A percentile compares a stretch with the other conserved stretches of the same genome.
Evolutionary conservation across 2,329 filamentous ascomycete genomes (phyloP).

Genomic region (Venturia pyrina): DNA sequence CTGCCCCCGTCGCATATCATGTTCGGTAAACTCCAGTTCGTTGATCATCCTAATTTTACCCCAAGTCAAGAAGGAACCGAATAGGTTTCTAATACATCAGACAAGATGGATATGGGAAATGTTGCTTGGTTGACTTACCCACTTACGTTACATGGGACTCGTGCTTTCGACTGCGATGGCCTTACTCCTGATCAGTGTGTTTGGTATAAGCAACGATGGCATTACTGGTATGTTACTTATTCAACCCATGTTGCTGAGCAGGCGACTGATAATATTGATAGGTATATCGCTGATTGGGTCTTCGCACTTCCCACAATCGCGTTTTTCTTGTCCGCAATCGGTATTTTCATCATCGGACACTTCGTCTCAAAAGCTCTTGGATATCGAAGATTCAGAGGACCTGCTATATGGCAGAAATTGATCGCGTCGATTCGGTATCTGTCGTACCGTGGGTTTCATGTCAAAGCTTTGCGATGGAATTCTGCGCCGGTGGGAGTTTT

Average conservation of each 20-base stretch:
- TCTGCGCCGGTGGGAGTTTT: slow-evolving; percentile 21
- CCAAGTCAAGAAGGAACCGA: neutral
- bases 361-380: slow-evolving; percentile 24
- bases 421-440: slow-evolving; percentile 20
- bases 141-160: slow-evolving; percentile 16
- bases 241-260: neutral
- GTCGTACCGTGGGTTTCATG: slow-evolving; percentile 21
- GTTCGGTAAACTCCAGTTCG: no score
- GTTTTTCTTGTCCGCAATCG: slow-evolving; percentile 41
- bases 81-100: neutral
- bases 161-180: slow-evolving; percentile 22
- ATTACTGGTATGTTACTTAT: slow-evolving; percentile 34
- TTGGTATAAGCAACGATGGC: slow-evolving; percentile 37
- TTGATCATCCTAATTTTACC: no score
- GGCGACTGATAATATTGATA: slow-evolving; percentile 16
- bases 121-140: slow-evolving; percentile 18
- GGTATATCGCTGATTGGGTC: slow-evolving; percentile 45
- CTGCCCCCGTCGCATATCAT: neutral
- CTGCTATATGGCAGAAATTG: slow-evolving; percentile 13
- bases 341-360: slow-evolving; percentile 36
- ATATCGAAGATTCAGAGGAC: slow-evolving; percentile 13
- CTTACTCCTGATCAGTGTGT: slow-evolving; percentile 36
- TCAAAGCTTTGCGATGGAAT: slow-evolving; percentile 19
- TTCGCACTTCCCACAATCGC: slow-evolving; percentile 44
- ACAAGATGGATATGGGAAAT: slow-evolving; percentile 8